Evolutionary conservation across 2,329 filamentous ascomycete genomes (phyloP).

Genomic region (Orbilia blumenaviensis): DNA sequence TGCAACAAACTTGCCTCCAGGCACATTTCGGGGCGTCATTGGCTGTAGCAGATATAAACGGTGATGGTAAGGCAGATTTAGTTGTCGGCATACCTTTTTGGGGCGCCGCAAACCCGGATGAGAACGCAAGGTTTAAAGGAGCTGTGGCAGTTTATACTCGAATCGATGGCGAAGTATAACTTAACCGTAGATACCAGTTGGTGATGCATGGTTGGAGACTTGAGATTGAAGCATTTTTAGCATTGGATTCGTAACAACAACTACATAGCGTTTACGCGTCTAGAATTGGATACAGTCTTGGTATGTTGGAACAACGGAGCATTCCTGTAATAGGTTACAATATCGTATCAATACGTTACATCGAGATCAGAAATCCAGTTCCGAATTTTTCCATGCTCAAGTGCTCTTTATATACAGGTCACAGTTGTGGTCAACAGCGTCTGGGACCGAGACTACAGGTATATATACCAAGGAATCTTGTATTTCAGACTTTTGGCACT

Average conservation of each 20-base stretch:
- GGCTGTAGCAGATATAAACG: slow-evolving; percentile 37
- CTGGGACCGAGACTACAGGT: too few species aligned
- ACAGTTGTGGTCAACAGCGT: too few species aligned
- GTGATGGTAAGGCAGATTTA: slow-evolving; percentile 47
- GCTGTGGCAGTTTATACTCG: slow-evolving; percentile 54
- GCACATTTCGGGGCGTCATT: slow-evolving; percentile 51
- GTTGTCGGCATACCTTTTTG: slow-evolving; percentile 56
- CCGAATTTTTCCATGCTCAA: too few species aligned
- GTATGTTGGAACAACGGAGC: too few species aligned
- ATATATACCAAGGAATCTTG: too few species aligned
- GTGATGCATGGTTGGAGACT: not conserved
- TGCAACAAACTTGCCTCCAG: not conserved
- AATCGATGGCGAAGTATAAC: slow-evolving; percentile 11
- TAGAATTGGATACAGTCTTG: not conserved
- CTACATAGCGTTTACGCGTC: not conserved
- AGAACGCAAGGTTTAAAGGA: slow-evolving; percentile 55
- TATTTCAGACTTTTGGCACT: too few species aligned
- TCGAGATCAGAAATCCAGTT: too few species aligned
- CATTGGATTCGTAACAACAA: too few species aligned
- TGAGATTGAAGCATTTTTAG: slow-evolving; percentile 9
- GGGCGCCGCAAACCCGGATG: slow-evolving; percentile 47
- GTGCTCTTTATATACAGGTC: too few species aligned
- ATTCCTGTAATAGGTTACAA: too few species aligned
- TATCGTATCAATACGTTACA: too few species aligned
- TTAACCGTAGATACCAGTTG: too few species aligned